Evolutionary conservation across 495 filamentous ascomycete genomes (phyloP), one percentile per base, ranked within the genome.

Genomic region (Recurvomyces mirabilis): DNA sequence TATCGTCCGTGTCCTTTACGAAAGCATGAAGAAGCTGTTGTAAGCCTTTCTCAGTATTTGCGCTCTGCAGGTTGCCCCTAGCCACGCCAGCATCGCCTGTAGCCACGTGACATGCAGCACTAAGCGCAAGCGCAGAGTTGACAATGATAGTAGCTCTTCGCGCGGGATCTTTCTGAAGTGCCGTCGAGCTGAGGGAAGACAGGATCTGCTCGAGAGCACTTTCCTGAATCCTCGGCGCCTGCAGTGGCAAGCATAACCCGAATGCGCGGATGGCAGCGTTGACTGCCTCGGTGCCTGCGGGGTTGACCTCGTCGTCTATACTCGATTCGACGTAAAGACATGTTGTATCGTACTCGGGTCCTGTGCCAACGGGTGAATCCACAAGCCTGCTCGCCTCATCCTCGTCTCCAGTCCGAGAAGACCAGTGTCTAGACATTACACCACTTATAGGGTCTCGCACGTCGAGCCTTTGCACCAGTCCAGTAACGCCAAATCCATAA

Each of bases 201-300:
- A 84, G 77, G 34, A 99, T 74, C 54, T 96, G 93, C 57, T 95
- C 93, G 7, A 96, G 70, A 18, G 89, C 83, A 55, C 91, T 93
- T 59, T 96, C 91, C 56, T 99, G 91, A 10, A 99, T 83, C 52
- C 87, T 93, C 1, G 86, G 70, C 0, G 81, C 78, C 24, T 93
- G 89, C 10, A 94, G 67, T 12, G 91, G 85, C 37, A 96, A 77
- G 24, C 85, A 82, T 40, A 93, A 79, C 7, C 87, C 86, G 61
- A 99, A 98, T 0, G 95, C 68, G 30, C 84, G 77, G 43, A 96
- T 93, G 15, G 91, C 88, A 57, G 88, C 75, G 49, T 96, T 94
- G 23, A 96, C 84, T 17, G 93, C 87, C 49, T 93, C 87, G 10
- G 91, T 99, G 3, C 82, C 77, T 11, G 91, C 82, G 9, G 93